Evolutionary conservation across 192 early-diverging fungal genomes (phyloP).

Genomic region (Chytriomyces sp.): DNA sequence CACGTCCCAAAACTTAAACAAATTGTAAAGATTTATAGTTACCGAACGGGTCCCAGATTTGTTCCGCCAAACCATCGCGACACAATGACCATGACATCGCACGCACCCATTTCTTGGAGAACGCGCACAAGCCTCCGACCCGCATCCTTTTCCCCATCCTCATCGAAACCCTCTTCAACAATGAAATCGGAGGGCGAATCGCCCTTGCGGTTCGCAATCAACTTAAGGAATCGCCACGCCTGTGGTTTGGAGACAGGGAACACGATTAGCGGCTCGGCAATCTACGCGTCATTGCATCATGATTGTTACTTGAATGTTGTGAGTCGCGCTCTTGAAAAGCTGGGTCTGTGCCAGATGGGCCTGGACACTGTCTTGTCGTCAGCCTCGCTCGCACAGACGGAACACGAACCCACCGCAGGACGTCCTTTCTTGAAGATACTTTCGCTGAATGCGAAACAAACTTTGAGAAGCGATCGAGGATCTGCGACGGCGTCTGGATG

Average conservation of each 20-base stretch:
- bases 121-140: slow-evolving; percentile 17
- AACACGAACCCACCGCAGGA: too few species aligned
- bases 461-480: slow-evolving; percentile 12
- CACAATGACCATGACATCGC: slow-evolving; percentile 23
- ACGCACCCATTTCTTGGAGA: slow-evolving; percentile 19
- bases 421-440: slow-evolving; percentile 2
- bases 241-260: neutral
- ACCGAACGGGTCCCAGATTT: slow-evolving; percentile 21
- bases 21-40: too few species aligned
- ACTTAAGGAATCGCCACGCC: slow-evolving; percentile 15
- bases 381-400: slow-evolving; percentile 5
- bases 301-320: slow-evolving; percentile 26
- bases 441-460: slow-evolving; percentile 23
- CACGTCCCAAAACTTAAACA: too few species aligned
- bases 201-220: neutral
- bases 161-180: slow-evolving; percentile 26
- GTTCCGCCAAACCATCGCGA: slow-evolving; percentile 31
- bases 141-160: slow-evolving; percentile 25
- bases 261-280: too few species aligned
- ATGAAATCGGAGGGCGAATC: slow-evolving; percentile 14
- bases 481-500: neutral
- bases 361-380: neutral
- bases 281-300: neutral
- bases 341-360: neutral
- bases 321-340: slow-evolving; percentile 27